Percentiles rank a stretch among this genome's conserved stretches.
Evolutionary conservation across 208 protist genomes (phyloP).

Genomic region (Acanthamoeba polyphaga): DNA sequence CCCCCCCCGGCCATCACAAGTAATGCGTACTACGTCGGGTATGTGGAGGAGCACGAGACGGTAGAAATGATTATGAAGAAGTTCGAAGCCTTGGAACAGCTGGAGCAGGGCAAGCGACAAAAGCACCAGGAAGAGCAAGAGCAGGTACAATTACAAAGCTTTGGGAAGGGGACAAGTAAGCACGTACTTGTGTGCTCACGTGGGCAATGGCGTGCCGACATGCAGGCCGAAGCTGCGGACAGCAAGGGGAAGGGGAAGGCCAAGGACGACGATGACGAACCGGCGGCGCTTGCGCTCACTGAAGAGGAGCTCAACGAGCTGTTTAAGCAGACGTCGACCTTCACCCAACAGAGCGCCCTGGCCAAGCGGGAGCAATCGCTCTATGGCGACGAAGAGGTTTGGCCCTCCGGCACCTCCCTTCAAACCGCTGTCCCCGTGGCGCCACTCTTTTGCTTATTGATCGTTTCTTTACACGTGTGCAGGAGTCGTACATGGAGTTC

Average conservation of each 20-base stretch:
- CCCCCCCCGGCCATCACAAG: neutral
- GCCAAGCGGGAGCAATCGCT: conserved; percentile 43
- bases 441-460: neutral
- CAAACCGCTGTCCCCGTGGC: neutral
- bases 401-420: neutral
- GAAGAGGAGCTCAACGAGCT: conserved; percentile 82
- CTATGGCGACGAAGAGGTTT: conserved; percentile 61
- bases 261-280: conserved; percentile 72
- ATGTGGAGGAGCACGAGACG: conserved; percentile 85
- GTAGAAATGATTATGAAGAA: conserved; percentile 86
- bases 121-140: neutral
- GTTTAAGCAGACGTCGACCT: conserved; percentile 80
- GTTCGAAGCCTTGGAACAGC: conserved; percentile 83
- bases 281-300: neutral
- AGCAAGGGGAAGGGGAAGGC: conserved; percentile 42
- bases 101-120: conserved; percentile 64
- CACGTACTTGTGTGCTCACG: neutral
- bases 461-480: neutral
- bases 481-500: conserved; percentile 33
- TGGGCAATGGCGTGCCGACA: neutral
- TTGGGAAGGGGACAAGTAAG: neutral
- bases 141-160: neutral
- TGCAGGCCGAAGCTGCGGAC: neutral
- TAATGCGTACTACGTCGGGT: conserved; percentile 81
- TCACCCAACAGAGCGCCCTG: conserved; percentile 39